phyloP scores from a whole-genome alignment of 139 green algal species.

The Raphidocelis subcapitata region DNA sequence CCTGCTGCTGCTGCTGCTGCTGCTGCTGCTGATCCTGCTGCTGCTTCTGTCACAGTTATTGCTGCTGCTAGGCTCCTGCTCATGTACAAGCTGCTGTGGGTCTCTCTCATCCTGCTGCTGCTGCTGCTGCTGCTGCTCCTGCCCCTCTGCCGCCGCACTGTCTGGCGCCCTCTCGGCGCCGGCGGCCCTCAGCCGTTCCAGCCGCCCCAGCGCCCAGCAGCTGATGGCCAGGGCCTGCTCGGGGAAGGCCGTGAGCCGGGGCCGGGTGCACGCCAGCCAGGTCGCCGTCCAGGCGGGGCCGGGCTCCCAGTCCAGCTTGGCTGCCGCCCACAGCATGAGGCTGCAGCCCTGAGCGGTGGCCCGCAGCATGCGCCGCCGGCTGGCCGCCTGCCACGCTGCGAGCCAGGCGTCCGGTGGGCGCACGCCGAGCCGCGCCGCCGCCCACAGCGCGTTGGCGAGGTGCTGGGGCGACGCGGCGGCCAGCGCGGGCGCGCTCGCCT shows the following conservation, averaged over 20 bases:
- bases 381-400: not conserved
- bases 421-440: constrained; percentile 2
- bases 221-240: constrained; percentile 19
- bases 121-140: too few relatives aligned
- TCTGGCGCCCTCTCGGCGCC: not conserved
- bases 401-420: not conserved
- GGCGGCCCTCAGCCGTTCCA: not conserved
- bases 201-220: constrained; percentile 17
- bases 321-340: constrained; percentile 14
- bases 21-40: constrained; percentile 17
- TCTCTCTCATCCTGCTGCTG: not conserved
- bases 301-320: constrained; percentile 11
- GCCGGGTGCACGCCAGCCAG: constrained; percentile 7
- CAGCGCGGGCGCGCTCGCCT: not conserved
- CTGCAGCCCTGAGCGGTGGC: constrained; percentile 12
- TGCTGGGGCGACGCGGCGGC: constrained; percentile 17
- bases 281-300: not conserved
- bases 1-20: not conserved
- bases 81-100: constrained; percentile 11
- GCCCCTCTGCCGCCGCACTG: too few relatives aligned
- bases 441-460: constrained; percentile 16
- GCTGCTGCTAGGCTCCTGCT: constrained; percentile 4
- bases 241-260: not conserved
- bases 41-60: constrained; percentile 5
- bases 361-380: not conserved